Evolutionary conservation across 169 alveolate genomes (phyloP).

Genomic region (Cryptosporidium meleagridis): DNA sequence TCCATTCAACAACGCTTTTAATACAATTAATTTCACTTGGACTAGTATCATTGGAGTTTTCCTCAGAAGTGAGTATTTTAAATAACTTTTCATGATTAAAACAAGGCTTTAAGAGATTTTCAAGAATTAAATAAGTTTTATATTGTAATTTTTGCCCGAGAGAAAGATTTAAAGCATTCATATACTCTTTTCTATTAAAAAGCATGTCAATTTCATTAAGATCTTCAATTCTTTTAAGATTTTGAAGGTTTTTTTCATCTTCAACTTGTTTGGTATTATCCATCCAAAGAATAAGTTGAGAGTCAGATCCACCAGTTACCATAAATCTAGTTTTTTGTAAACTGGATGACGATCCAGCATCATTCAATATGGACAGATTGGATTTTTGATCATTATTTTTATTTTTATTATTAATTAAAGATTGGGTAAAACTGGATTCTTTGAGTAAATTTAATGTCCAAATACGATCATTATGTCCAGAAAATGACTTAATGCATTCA

Average conservation of each 20-base stretch:
- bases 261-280: slow-evolving; percentile 46
- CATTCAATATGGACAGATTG: background rate
- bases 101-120: slow-evolving; percentile 31
- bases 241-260: slow-evolving; percentile 21
- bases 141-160: slow-evolving; percentile 28
- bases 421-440: background rate
- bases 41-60: background rate
- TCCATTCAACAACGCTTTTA: slow-evolving; percentile 16
- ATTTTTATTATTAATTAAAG: background rate
- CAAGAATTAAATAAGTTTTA: slow-evolving; percentile 59
- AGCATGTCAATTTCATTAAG: slow-evolving; percentile 39
- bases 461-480: slow-evolving; percentile 88
- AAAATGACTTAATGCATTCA: slow-evolving; percentile 83
- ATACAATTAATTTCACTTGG: background rate
- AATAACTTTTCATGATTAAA: background rate
- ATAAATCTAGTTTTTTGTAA: slow-evolving; percentile 35
- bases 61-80: background rate
- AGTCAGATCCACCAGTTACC: slow-evolving; percentile 74
- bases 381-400: background rate
- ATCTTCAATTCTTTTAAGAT: slow-evolving; percentile 27
- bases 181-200: slow-evolving; percentile 26
- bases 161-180: slow-evolving; percentile 53
- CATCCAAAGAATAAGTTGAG: slow-evolving; percentile 69
- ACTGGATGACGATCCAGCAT: background rate
- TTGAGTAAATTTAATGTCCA: slow-evolving; percentile 63